Conservation (phyloP, 2,329 filamentous ascomycete species). For the Colletotrichum musicola region DNA sequence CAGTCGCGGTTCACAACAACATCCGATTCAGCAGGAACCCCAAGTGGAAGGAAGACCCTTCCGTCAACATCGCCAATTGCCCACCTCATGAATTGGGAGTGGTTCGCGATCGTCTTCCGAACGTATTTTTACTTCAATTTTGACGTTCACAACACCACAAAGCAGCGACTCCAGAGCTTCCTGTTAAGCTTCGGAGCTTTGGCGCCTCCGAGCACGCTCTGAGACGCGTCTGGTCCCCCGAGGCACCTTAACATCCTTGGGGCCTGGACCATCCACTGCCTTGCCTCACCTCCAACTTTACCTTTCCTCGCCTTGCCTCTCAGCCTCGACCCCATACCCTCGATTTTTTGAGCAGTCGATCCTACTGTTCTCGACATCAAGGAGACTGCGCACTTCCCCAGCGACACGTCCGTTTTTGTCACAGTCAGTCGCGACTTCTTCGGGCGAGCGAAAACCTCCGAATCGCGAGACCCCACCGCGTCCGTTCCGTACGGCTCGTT, state of each 20-base stretch:
- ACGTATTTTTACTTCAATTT: background rate
- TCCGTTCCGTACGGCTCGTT: too few species aligned
- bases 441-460: too few species aligned
- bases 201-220: constrained; percentile 27
- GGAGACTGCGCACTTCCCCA: too few species aligned
- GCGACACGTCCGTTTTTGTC: too few species aligned
- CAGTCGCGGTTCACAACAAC: constrained; percentile 40
- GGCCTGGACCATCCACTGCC: constrained; percentile 12
- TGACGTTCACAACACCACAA: background rate
- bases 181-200: constrained; percentile 34
- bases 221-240: constrained; percentile 35
- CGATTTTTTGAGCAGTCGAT: too few species aligned
- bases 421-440: too few species aligned
- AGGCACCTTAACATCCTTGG: constrained; percentile 17
- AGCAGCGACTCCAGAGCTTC: background rate
- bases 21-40: constrained; percentile 25
- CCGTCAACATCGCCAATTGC: constrained; percentile 9
- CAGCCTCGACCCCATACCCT: background rate
- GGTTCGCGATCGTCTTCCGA: background rate
- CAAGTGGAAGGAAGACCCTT: constrained; percentile 9
- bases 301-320: background rate
- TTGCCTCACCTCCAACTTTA: background rate
- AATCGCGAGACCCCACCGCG: too few species aligned
- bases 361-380: too few species aligned
- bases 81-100: background rate